Conservation (phyloP, 495 filamentous ascomycete species). For the Pyrenopolyporus hunteri region DNA sequence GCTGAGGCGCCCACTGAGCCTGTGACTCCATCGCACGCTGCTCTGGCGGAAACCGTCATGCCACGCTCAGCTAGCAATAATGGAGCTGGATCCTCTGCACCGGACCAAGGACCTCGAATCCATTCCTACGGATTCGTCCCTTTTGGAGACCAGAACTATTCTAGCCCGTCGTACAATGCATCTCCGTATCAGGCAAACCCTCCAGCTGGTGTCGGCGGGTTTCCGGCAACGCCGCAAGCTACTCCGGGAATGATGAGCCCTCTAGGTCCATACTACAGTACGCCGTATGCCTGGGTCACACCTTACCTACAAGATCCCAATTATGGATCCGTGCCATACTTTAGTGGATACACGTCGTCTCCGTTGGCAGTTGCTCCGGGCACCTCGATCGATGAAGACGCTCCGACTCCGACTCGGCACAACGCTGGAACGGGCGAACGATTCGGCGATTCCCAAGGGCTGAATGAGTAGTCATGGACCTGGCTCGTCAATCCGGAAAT, state of each 20-base stretch:
- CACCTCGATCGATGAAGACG: background rate
- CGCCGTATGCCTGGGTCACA: slow-evolving; percentile 19
- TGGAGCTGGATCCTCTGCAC: background rate
- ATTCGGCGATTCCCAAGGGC: background rate
- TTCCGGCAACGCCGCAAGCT: slow-evolving; percentile 17
- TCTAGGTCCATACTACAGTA: slow-evolving; percentile 1
- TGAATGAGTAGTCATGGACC: background rate
- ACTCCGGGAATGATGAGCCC: slow-evolving; percentile 17
- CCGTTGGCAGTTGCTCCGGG: background rate
- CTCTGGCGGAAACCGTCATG: background rate
- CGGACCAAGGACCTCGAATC: background rate
- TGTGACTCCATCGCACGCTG: slow-evolving; percentile 1
- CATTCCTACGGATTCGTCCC: slow-evolving; percentile 1
- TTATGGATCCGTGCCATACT: slow-evolving; percentile 3
- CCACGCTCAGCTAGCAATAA: background rate
- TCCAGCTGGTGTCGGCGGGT: background rate
- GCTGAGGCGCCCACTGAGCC: background rate
- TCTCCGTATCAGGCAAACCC: background rate
- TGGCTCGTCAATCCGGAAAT: background rate
- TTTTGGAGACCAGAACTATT: background rate
- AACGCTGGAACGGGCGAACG: background rate
- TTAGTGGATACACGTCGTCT: background rate
- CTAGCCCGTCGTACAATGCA: background rate
- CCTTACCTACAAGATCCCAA: slow-evolving; percentile 30
- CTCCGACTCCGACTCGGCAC: background rate